Conservation (phyloP, 2,329 filamentous ascomycete species). For the Phoma sp. region DNA sequence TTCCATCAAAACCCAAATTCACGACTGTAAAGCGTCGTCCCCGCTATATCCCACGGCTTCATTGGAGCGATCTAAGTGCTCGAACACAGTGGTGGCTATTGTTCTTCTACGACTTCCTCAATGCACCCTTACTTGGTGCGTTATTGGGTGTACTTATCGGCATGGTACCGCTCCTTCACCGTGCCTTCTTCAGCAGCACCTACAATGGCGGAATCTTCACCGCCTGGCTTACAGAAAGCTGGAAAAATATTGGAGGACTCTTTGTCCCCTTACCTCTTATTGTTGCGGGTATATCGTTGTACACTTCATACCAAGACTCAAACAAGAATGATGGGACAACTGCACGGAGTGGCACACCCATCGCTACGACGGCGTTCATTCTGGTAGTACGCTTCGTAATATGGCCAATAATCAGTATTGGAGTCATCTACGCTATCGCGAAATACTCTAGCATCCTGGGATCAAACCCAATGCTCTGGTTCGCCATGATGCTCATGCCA, state of each 20-base stretch:
- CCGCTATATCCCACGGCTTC: conserved; percentile 30
- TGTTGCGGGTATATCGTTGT: conserved; percentile 40
- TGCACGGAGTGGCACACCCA: conserved; percentile 13
- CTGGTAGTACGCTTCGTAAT: conserved; percentile 36
- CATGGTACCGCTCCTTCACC: conserved; percentile 32
- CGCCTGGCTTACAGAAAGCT: conserved; percentile 40
- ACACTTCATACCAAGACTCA: conserved; percentile 31
- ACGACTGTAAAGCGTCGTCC: conserved; percentile 32
- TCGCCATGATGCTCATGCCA: conserved; percentile 67
- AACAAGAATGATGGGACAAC: conserved; percentile 7
- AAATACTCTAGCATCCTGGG: conserved; percentile 56
- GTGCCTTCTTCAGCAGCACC: conserved; percentile 36
- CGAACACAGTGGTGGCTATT: conserved; percentile 39
- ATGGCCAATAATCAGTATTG: conserved; percentile 51
- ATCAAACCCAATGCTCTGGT: conserved; percentile 70
- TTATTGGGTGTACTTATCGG: conserved; percentile 37
- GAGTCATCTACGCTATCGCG: conserved; percentile 62
- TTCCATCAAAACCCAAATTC: conserved; percentile 39
- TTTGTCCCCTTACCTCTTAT: conserved; percentile 42
- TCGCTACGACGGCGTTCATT: conserved; percentile 33
- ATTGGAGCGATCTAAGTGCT: conserved; percentile 34
- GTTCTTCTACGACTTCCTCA: conserved; percentile 44
- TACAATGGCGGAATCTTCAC: conserved; percentile 39
- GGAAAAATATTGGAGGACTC: conserved; percentile 35
- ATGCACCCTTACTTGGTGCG: conserved; percentile 39